Conservation (phyloP, 345 rosid species). For the Populus tremula region DNA sequence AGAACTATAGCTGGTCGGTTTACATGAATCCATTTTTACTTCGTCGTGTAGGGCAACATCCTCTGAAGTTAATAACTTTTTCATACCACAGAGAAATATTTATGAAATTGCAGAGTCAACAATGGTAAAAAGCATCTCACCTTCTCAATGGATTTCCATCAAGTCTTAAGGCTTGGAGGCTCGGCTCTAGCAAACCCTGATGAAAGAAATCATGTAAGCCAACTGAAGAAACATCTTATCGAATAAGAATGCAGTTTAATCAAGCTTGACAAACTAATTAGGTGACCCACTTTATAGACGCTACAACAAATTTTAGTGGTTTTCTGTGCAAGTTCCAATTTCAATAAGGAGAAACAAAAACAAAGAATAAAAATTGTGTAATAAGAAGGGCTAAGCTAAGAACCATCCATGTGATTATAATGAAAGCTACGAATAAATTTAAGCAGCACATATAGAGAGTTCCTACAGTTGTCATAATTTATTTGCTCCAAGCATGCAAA, state of each 20-base stretch:
- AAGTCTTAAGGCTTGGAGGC: slow-evolving; percentile 70
- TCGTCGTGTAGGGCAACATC: too few species aligned
- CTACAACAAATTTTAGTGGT: neutral
- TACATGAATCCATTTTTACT: too few species aligned
- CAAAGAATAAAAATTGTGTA: neutral
- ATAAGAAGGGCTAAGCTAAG: neutral
- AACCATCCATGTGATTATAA: neutral
- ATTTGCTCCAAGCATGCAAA: too few species aligned
- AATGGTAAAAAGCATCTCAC: slow-evolving; percentile 23
- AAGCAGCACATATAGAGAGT: too few species aligned
- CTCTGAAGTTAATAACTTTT: too few species aligned
- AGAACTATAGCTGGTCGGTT: neutral
- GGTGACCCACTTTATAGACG: neutral
- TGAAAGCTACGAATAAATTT: neutral
- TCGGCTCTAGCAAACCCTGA: slow-evolving; percentile 85
- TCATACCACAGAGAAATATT: too few species aligned
- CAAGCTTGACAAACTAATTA: neutral
- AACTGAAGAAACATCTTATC: neutral
- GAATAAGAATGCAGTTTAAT: neutral
- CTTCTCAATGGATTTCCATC: slow-evolving; percentile 91
- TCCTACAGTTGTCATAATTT: too few species aligned
- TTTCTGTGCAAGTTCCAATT: neutral
- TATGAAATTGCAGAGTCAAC: neutral
- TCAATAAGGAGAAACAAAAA: neutral
- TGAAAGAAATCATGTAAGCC: neutral